Percentiles rank a stretch among this genome's conserved stretches.
Conservation (phyloP, 139 green algal genomes). For the Tetradesmus obliquus region DNA sequence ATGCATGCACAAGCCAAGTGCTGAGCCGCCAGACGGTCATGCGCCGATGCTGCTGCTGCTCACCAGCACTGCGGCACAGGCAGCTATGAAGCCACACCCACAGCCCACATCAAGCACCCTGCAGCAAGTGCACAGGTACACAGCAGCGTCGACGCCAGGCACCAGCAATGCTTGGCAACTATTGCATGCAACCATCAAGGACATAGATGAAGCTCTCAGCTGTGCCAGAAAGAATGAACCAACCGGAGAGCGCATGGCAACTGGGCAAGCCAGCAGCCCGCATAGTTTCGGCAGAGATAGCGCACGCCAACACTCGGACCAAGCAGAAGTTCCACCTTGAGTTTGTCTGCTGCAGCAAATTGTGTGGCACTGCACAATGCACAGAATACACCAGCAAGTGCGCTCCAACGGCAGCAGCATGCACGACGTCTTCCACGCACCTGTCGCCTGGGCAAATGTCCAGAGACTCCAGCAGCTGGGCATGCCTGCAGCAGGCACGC, state of each 20-base stretch:
- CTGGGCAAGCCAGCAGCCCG: too few relatives aligned
- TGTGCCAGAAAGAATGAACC: not conserved
- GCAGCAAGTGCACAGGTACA: not conserved
- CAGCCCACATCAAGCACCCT: conserved; percentile 44
- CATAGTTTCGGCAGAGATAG: too few relatives aligned
- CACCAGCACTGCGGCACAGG: conserved; percentile 39
- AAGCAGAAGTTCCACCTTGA: not conserved
- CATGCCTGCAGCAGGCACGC: conserved; percentile 32
- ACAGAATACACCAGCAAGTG: not conserved
- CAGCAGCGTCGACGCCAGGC: not conserved
- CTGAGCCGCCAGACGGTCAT: not conserved
- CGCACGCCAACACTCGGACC: too few relatives aligned
- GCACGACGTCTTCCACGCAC: not conserved
- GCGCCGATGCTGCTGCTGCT: not conserved
- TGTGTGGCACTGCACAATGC: not conserved
- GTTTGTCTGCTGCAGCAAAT: not conserved
- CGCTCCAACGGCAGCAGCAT: not conserved
- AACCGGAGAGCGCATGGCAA: too few relatives aligned
- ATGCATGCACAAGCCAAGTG: not conserved
- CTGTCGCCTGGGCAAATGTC: conserved; percentile 44
- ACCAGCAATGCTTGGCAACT: not conserved
- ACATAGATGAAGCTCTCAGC: not conserved
- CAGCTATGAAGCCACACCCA: conserved; percentile 38
- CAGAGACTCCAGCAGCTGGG: conserved; percentile 53
- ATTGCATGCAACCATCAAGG: too few relatives aligned